Conservation (phyloP, 768 basidiomycete species). For the Lentinus tigrinus region DNA sequence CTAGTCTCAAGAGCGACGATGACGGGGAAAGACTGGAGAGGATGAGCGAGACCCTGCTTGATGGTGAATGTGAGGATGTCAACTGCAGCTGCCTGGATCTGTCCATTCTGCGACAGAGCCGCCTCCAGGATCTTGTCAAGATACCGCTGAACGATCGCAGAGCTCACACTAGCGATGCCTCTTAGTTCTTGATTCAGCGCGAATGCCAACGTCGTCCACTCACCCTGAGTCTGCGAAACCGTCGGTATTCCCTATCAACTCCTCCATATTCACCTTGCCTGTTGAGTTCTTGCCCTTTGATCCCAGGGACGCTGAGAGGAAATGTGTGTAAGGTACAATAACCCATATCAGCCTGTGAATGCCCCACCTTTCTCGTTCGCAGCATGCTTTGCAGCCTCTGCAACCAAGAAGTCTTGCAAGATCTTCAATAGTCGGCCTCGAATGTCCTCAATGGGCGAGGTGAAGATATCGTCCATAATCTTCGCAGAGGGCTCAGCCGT, state of each 20-base stretch:
- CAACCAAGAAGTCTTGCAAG: conserved; percentile 87
- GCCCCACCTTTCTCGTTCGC: conserved; percentile 61
- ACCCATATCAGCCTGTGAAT: background rate
- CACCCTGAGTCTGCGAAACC: conserved; percentile 98
- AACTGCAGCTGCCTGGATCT: conserved; percentile 80
- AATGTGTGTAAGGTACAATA: background rate
- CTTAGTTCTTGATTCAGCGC: background rate
- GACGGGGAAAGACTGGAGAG: conserved; percentile 90
- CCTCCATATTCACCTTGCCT: conserved; percentile 79
- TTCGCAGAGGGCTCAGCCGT: conserved; percentile 71
- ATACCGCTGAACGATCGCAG: conserved; percentile 93
- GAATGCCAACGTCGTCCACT: conserved; percentile 17
- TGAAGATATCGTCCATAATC: conserved; percentile 91
- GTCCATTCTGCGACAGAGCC: conserved; percentile 65
- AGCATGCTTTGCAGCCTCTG: conserved; percentile 77
- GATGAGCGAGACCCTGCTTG: conserved; percentile 94
- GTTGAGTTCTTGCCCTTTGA: conserved; percentile 45
- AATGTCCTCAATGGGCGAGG: conserved; percentile 67
- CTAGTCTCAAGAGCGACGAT: conserved; percentile 94
- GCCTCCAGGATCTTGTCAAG: conserved; percentile 78
- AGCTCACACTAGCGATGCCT: conserved; percentile 68
- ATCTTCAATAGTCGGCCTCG: conserved; percentile 78
- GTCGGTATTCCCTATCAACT: conserved; percentile 92
- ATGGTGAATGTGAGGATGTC: conserved; percentile 92
- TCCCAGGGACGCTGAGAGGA: background rate